Evolutionary conservation across 257 asterid genomes (phyloP).

Genomic region (Solanum appendiculatum): DNA sequence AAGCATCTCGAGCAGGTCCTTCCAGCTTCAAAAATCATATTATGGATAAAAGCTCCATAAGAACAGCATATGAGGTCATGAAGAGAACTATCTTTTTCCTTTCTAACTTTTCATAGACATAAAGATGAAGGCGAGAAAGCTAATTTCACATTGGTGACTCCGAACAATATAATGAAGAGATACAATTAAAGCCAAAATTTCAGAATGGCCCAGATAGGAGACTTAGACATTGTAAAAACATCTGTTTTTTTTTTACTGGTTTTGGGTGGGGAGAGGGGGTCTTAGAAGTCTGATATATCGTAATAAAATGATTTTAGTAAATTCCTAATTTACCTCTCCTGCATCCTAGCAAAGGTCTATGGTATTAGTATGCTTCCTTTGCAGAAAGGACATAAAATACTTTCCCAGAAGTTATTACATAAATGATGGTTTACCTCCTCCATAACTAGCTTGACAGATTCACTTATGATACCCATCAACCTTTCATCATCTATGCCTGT

Average conservation of each 20-base stretch:
- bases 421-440: conserved; percentile 55
- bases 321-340: neutral
- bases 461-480: conserved; percentile 71
- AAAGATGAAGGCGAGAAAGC: neutral
- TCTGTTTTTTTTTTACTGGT: neutral
- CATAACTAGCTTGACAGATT: conserved; percentile 95
- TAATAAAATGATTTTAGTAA: neutral
- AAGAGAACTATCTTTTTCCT: neutral
- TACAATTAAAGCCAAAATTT: neutral
- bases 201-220: too few species aligned
- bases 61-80: neutral
- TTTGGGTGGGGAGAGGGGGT: neutral
- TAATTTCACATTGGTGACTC: neutral
- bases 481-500: conserved; percentile 88
- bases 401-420: neutral
- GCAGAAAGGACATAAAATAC: neutral
- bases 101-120: neutral
- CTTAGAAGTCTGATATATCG: neutral
- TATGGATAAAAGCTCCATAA: neutral
- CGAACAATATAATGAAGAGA: neutral
- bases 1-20: neutral
- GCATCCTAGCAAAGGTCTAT: neutral
- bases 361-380: neutral
- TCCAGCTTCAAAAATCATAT: neutral
- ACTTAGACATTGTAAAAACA: neutral